Evolutionary conservation across 129 eudicot species (phyloP).

Genomic region (Flaveria bidentis): DNA sequence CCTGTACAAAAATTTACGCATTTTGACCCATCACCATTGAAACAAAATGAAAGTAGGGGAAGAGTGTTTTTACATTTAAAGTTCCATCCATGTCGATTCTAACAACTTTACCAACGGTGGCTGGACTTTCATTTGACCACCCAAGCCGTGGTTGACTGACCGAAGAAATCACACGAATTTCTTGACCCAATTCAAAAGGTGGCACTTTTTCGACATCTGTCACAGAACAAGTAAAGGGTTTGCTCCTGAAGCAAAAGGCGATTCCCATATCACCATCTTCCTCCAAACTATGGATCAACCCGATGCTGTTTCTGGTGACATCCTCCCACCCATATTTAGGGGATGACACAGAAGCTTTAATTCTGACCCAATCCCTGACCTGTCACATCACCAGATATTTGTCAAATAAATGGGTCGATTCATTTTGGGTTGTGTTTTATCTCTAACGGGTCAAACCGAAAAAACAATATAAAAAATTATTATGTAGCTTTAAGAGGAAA

Average conservation of each 20-base stretch:
- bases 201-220: constrained; percentile 93
- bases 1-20: neutral
- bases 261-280: constrained; percentile 98
- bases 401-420: constrained; percentile 5
- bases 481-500: neutral
- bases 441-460: neutral
- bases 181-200: constrained; percentile 97
- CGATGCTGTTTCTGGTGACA: constrained; percentile 78
- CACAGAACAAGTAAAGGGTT: constrained; percentile 86
- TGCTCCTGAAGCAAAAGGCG: constrained; percentile 94
- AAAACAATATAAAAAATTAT: neutral
- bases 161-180: constrained; percentile 73
- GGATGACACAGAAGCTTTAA: constrained; percentile 88
- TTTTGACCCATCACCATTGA: neutral
- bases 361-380: constrained; percentile 98
- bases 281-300: constrained; percentile 90
- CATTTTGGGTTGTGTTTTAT: neutral
- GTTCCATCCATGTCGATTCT: constrained; percentile 98
- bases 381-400: constrained; percentile 32
- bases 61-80: constrained; percentile 54
- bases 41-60: constrained; percentile 8
- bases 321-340: constrained; percentile 99
- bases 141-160: constrained; percentile 95
- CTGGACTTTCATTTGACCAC: constrained; percentile 93
- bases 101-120: constrained; percentile 82